Base-by-base conservation (phyloP, 2,329 filamentous ascomycete species). In the Scedosporium boydii region DNA sequence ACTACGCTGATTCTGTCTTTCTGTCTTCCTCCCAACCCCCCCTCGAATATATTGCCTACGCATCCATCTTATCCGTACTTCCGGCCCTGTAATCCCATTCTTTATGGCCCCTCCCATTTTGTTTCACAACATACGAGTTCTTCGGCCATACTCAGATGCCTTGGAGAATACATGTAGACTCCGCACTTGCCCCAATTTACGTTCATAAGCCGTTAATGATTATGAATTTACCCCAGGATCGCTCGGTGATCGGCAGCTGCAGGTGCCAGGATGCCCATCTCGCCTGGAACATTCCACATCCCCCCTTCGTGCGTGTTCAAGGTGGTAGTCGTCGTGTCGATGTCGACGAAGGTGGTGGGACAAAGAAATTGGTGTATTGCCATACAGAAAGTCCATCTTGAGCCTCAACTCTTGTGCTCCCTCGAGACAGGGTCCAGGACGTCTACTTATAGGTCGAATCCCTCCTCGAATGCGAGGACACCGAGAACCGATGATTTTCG, bases 141-240 rank as follows among this genome's bases (percentile, higher is more conserved):
- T 14, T 48, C 44, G 44, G 44, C 44, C 44, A 48, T 48, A 48
- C 18, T 18, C 44, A 48, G n/a, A 9, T 48, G 18, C 3, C 18
- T 48, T 23, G 51, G 12, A 23, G 51, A 26, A 26, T 23, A 27
- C 23, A 18, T 55, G 2, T 55, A 16, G 16, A 48, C 44, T 48
- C 44, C 44, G 44, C 44, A 18, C 44, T 48, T n/a, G n/a, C 51
- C 23, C 23, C 9, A 55, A 55, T 55, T 26, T 55, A 55, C 23
- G 12, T 27, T 55, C 51, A 55, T 55, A 18, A 55, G 18, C 51
- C 51, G 16, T 23, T 23, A 55, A 55, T 55, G 51, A 55, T 55
- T 55, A 55, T 55, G 18, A 55, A 55, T 55, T 55, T 55, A 55
- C 51, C 51, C 51, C 51, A 55, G 51, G 51, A 55, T 55, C 51